A percentile compares a stretch with the other conserved stretches of the same genome.
Evolutionary conservation across 2,329 filamentous ascomycete species (phyloP).

Genomic region (Neonectria faginata): DNA sequence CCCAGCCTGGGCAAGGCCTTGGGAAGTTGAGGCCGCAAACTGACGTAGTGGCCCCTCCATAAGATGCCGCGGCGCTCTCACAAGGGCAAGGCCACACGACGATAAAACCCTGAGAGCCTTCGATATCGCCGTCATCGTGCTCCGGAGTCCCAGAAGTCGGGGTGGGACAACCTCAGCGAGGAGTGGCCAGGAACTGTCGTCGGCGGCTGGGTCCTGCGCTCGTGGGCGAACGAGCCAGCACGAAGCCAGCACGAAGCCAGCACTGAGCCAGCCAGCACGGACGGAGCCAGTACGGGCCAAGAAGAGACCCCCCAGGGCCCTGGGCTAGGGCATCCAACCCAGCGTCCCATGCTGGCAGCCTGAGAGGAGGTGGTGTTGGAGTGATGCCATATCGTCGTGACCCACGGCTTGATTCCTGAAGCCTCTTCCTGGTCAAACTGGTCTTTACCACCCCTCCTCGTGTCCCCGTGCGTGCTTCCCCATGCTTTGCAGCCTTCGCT

Average conservation of each 20-base stretch:
- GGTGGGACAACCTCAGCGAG: conserved; percentile 40
- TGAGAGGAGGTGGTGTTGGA: conserved; percentile 38
- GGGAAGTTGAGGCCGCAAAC: conserved; percentile 25
- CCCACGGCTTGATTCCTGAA: conserved; percentile 32
- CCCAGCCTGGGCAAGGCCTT: conserved; percentile 32
- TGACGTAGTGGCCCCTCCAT: conserved; percentile 45
- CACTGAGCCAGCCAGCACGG: background rate
- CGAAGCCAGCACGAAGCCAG: conserved; percentile 11
- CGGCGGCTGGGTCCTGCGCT: background rate
- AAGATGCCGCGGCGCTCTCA: conserved; percentile 38
- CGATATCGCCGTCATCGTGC: conserved; percentile 43
- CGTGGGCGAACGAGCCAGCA: conserved; percentile 8
- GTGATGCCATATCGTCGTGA: conserved; percentile 44
- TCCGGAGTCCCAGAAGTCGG: conserved; percentile 38
- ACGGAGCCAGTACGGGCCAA: conserved; percentile 8
- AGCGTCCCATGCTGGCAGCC: conserved; percentile 31
- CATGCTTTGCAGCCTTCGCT: conserved; percentile 38
- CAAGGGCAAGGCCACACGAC: conserved; percentile 38
- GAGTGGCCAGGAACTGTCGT: conserved; percentile 20
- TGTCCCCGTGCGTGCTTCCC: conserved; percentile 26
- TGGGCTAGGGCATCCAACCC: conserved; percentile 22
- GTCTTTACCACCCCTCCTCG: background rate
- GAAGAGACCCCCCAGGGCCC: conserved; percentile 8
- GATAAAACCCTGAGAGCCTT: conserved; percentile 39
- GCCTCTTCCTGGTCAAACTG: conserved; percentile 16